Evolutionary conservation across 148 eudicot species (phyloP).

Genomic region (Cornus florida): DNA sequence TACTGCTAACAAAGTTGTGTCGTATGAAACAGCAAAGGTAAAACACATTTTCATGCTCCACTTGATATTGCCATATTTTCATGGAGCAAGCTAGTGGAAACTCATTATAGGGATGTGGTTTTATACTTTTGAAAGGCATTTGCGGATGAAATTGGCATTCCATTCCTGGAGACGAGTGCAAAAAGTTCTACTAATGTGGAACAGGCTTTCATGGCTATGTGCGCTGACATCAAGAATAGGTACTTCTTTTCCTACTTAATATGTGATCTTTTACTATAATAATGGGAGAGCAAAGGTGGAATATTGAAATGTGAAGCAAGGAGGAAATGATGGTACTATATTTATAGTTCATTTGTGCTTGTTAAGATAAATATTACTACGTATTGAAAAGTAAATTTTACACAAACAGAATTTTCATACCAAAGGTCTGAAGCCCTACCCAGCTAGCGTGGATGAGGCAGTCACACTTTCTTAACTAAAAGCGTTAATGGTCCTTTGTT

Average conservation of each 20-base stretch:
- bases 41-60: neutral
- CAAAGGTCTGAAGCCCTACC: too few species aligned
- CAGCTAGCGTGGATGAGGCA: too few species aligned
- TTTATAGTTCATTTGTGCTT: too few species aligned
- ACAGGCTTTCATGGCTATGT: constrained; percentile 61
- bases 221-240: constrained; percentile 53
- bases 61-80: neutral
- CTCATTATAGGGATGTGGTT: neutral
- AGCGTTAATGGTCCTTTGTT: too few species aligned
- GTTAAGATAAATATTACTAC: too few species aligned
- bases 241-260: constrained; percentile 3
- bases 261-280: neutral
- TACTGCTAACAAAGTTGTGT: constrained; percentile 39
- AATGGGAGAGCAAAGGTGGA: neutral
- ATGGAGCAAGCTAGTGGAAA: neutral
- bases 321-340: too few species aligned
- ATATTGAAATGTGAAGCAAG: neutral
- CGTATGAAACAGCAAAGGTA: constrained; percentile 57
- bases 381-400: too few species aligned
- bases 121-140: constrained; percentile 32
- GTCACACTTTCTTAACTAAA: too few species aligned
- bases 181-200: constrained; percentile 52
- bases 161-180: constrained; percentile 61
- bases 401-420: too few species aligned
- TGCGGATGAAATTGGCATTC: constrained; percentile 61